A percentile compares a stretch with the other conserved stretches of the same genome.
phyloP scores from a whole-genome alignment of 2,329 filamentous ascomycete species.

The Bipolaris victoriae region DNA sequence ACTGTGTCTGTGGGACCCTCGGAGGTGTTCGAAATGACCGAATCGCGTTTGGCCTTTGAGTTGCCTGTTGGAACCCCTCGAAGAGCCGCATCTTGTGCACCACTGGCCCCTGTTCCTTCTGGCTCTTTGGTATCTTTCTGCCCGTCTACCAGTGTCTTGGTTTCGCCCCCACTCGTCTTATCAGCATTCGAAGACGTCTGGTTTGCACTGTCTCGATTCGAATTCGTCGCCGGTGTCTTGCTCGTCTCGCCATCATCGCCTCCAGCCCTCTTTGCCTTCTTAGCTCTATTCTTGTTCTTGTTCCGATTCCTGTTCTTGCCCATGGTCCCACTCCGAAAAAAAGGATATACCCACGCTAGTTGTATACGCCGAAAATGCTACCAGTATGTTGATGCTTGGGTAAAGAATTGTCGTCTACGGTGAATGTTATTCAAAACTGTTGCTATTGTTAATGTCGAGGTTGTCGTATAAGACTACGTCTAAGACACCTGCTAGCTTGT shows the following conservation, averaged over 20 bases:
- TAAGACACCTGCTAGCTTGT: slow-evolving; percentile 3
- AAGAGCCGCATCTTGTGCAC: neutral
- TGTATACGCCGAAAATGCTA: slow-evolving; percentile 36
- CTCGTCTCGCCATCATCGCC: neutral
- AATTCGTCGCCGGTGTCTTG: neutral
- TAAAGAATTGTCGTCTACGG: slow-evolving; percentile 19
- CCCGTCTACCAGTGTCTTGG: too few species aligned
- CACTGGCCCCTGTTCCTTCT: neutral
- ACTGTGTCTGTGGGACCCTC: neutral
- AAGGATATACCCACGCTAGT: neutral
- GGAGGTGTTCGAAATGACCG: slow-evolving; percentile 18
- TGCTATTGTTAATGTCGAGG: too few species aligned
- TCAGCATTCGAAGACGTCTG: neutral
- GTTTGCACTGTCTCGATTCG: neutral
- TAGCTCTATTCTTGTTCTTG: slow-evolving; percentile 10
- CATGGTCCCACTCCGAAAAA: slow-evolving; percentile 18
- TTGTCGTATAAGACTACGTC: slow-evolving; percentile 6
- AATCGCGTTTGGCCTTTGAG: slow-evolving; percentile 17
- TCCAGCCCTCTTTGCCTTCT: neutral
- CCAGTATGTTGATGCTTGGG: slow-evolving; percentile 27
- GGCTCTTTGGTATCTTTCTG: neutral
- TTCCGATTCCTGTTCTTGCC: slow-evolving; percentile 17
- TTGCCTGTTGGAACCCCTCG: neutral
- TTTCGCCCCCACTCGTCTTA: too few species aligned
- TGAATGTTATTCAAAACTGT: slow-evolving; percentile 16